Evolutionary conservation across 257 asterid genomes (phyloP).

Genomic region (Penstemon barbatus): DNA sequence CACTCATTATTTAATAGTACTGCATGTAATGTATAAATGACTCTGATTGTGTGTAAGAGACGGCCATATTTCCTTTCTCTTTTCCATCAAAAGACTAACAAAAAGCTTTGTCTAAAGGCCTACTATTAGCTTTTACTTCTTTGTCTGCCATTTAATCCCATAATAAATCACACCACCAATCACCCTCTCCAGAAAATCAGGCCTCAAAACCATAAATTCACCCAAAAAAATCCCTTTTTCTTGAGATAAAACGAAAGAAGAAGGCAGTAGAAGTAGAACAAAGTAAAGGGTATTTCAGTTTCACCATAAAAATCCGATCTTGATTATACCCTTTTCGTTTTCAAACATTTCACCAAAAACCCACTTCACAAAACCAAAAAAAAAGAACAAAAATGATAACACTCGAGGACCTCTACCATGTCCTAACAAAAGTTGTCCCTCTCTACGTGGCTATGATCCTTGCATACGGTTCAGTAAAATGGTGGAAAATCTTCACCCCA

Average conservation of each 20-base stretch:
- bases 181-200: slow-evolving; percentile 38
- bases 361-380: background rate
- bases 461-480: slow-evolving; percentile 70
- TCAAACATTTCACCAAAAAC: background rate
- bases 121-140: slow-evolving; percentile 52
- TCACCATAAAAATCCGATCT: background rate
- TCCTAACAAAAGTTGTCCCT: slow-evolving; percentile 70
- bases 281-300: no score
- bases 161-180: no score
- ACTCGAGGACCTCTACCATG: slow-evolving; percentile 55
- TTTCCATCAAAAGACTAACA: slow-evolving; percentile 55
- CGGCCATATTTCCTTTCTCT: slow-evolving; percentile 36
- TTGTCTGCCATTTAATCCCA: slow-evolving; percentile 67
- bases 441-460: slow-evolving; percentile 74
- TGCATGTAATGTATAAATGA: slow-evolving; percentile 39
- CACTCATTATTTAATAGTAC: slow-evolving; percentile 7
- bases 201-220: slow-evolving; percentile 24
- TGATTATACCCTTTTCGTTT: background rate
- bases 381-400: slow-evolving; percentile 40
- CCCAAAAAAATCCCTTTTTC: background rate
- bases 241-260: background rate
- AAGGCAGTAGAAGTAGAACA: no score
- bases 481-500: slow-evolving; percentile 77
- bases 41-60: slow-evolving; percentile 23
- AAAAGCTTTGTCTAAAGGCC: slow-evolving; percentile 52